A percentile compares a stretch with the other conserved stretches of the same genome.
phyloP scores from a whole-genome alignment of 2,329 filamentous ascomycete species.

The Boeremia exigua region DNA sequence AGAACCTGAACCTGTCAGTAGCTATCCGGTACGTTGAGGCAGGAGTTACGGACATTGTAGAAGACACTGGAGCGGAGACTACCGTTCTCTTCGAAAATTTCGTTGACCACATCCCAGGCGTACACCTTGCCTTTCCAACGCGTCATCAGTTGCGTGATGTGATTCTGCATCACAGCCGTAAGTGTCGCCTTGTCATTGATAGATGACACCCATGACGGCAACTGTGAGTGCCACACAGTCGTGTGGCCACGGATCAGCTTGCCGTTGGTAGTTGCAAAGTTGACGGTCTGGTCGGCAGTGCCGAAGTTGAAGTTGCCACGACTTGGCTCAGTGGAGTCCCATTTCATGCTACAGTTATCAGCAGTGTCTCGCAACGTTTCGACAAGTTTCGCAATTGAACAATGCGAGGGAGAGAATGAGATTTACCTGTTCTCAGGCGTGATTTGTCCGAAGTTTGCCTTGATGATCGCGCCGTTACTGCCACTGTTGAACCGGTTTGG shows the following conservation, averaged over 20 bases:
- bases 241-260: conserved; percentile 70
- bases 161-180: conserved; percentile 65
- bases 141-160: conserved; percentile 64
- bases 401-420: background rate
- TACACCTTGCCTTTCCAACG: conserved; percentile 70
- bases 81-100: conserved; percentile 69
- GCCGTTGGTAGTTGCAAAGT: conserved; percentile 63
- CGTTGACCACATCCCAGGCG: conserved; percentile 70
- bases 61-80: conserved; percentile 67
- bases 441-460: conserved; percentile 68
- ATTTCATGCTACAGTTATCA: conserved; percentile 64
- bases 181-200: conserved; percentile 62
- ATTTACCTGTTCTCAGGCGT: conserved; percentile 66
- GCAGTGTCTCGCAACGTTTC: background rate
- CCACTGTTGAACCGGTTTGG: conserved; percentile 59
- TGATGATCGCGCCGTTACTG: conserved; percentile 64
- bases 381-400: background rate
- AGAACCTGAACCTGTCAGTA: conserved; percentile 45
- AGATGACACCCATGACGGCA: conserved; percentile 63
- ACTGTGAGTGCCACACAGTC: conserved; percentile 66
- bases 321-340: conserved; percentile 62
- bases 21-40: too few relatives aligned
- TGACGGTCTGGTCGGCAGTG: conserved; percentile 64
- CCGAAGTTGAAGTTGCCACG: conserved; percentile 56
- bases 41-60: conserved; percentile 53